Base-by-base conservation (phyloP, 805 yeast genomes). In the Blastobotrys mokoenaii region DNA sequence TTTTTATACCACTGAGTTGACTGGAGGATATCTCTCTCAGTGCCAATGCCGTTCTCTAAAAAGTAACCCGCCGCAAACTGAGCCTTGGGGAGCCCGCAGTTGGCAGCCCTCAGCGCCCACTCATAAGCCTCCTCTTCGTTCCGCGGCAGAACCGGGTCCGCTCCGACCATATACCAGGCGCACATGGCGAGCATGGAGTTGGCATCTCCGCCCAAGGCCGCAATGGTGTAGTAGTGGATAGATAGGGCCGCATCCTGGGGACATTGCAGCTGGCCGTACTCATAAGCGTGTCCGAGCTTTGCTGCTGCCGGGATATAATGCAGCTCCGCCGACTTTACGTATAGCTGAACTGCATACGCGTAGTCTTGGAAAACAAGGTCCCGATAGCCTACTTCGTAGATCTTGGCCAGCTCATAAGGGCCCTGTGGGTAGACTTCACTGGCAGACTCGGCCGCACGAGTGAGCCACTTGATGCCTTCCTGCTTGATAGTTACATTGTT, bases 121-220 rank as follows among this genome's bases (percentile, higher is more conserved):
- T 86, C 93, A 62, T 82, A 90, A 1, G 97, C 94, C 64, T 89
- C 96, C 44, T 68, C 74, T 45, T 82, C 84, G 62, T 89, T 90
- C 51, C 76, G 76, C 7, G 80, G 81, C 55, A 93, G 72, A 39
- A 76, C 76, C n/a, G 93, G 89, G 30, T 84, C 89, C 30, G 85
- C 80, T 0, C 98, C 98, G 22, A 87, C 82, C 63, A 90, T 70
- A 61, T 90, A 93, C 97, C 97, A 93, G 1, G 97, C 96, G 63
- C 97, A 89, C 68, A 90, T 71, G 1, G 95, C 89, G 57, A 90
- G 70, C 95, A 90, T 93, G 9, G 95, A 82, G 40, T 76, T 80
- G 1, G 95, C 75, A 62, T 93, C 95, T 5, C 96, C 96, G 3
- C 81, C 81, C 27, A 81, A 62, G 0, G 97, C 96, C 0, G 96